Conservation (phyloP, 352 stramenopile species). For the Phytophthora litchii region DNA sequence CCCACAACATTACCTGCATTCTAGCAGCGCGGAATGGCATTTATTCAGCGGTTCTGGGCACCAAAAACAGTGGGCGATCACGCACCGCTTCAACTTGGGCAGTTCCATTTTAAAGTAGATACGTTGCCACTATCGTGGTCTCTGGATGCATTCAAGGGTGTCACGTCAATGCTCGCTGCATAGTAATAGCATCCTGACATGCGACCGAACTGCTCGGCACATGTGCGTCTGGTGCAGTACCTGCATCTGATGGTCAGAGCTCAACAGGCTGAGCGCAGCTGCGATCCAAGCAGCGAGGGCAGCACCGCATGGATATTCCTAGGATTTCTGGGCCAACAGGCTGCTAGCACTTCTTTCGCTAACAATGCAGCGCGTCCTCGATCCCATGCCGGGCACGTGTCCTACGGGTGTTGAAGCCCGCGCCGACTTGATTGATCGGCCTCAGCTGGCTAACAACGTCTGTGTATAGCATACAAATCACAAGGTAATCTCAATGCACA, state of each 20-base stretch:
- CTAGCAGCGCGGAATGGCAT: neutral
- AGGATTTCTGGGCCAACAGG: no score
- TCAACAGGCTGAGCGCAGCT: conserved; percentile 2
- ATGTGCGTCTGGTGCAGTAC: neutral
- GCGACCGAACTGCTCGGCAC: neutral
- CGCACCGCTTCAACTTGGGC: conserved; percentile 1
- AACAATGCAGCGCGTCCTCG: conserved; percentile 8
- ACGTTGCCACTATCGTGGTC: neutral
- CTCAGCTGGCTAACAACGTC: neutral
- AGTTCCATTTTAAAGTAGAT: conserved; percentile 19
- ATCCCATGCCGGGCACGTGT: conserved; percentile 14
- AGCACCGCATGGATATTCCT: neutral
- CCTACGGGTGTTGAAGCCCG: conserved; percentile 27
- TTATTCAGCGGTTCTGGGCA: neutral
- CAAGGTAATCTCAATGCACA: neutral
- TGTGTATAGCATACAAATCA: conserved; percentile 4
- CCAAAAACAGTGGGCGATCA: neutral
- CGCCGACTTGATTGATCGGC: conserved; percentile 23
- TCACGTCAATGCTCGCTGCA: no score
- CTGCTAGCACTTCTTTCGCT: no score
- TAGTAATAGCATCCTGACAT: no score
- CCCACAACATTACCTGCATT: no score
- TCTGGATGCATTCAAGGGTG: conserved; percentile 17
- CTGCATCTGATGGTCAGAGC: neutral
- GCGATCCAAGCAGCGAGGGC: conserved; percentile 8